These are phyloP conservation scores for Galerina marginata DNA, from an alignment of 768 basidiomycete species.

Conservation along the genomic window DNA sequence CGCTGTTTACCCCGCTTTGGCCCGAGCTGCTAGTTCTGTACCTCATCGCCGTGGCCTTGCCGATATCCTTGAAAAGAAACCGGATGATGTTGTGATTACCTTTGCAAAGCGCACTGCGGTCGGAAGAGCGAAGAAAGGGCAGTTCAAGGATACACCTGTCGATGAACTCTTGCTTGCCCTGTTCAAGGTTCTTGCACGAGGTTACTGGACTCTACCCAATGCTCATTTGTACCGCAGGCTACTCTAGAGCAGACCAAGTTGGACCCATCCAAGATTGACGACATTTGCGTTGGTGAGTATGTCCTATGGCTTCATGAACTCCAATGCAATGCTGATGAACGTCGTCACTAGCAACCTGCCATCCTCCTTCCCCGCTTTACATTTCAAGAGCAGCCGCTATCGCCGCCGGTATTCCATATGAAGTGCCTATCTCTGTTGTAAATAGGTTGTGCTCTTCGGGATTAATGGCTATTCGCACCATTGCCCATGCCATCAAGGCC, in stretches of 20 bases:
- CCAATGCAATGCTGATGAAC: not conserved
- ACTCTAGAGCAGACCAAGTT: slow-evolving; percentile 69
- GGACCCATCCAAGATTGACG: slow-evolving; percentile 75
- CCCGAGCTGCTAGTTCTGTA: slow-evolving; percentile 45
- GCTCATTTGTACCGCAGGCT: slow-evolving; percentile 47
- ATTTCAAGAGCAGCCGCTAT: slow-evolving; percentile 87
- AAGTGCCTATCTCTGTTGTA: slow-evolving; percentile 87
- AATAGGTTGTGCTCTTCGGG: slow-evolving; percentile 96
- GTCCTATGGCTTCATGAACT: not conserved
- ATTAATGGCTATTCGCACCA: slow-evolving; percentile 89
- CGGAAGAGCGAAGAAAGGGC: slow-evolving; percentile 88
- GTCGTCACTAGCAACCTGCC: slow-evolving; percentile 68
- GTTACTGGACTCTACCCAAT: not conserved
- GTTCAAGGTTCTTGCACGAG: slow-evolving; percentile 62
- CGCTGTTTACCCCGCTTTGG: slow-evolving; percentile 26
- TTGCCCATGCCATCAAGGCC: slow-evolving; percentile 84
- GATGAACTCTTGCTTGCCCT: slow-evolving; percentile 87
- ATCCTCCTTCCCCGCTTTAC: slow-evolving; percentile 82
- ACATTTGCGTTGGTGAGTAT: slow-evolving; percentile 79
- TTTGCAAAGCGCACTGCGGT: slow-evolving; percentile 91
- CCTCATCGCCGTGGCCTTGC: slow-evolving; percentile 50
- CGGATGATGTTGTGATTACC: slow-evolving; percentile 89
- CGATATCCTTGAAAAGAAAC: slow-evolving; percentile 67
- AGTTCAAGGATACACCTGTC: slow-evolving; percentile 85
- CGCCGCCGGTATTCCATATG: slow-evolving; percentile 85